Evolutionary conservation across 176 grass and related monocot genomes (phyloP).

Genomic region (Olyra latifolia): DNA sequence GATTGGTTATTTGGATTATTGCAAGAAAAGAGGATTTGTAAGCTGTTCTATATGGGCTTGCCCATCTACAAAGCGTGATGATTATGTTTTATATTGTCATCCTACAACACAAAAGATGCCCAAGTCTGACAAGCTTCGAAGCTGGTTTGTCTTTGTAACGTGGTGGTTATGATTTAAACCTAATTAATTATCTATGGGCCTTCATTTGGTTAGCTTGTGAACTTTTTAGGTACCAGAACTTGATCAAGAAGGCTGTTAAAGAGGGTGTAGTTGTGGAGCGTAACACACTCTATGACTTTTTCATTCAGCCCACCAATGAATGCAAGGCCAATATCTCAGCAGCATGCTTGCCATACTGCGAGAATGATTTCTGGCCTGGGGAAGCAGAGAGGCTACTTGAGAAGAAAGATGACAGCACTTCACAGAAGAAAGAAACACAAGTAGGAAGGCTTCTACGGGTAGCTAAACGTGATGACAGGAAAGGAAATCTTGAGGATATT

Average conservation of each 20-base stretch:
- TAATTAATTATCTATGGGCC: slow-evolving; percentile 23
- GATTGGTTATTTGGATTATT: slow-evolving; percentile 95
- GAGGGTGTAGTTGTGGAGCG: slow-evolving; percentile 78
- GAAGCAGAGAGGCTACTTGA: slow-evolving; percentile 80
- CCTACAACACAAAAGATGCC: slow-evolving; percentile 89
- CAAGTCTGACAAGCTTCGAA: slow-evolving; percentile 87
- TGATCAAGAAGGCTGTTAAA: slow-evolving; percentile 77
- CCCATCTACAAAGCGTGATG: slow-evolving; percentile 86
- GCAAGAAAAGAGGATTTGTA: slow-evolving; percentile 83
- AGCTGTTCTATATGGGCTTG: slow-evolving; percentile 98
- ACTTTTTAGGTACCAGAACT: slow-evolving; percentile 76
- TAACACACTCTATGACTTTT: slow-evolving; percentile 75
- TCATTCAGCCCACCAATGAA: slow-evolving; percentile 68
- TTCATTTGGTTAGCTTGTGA: slow-evolving; percentile 20
- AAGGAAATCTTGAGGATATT: slow-evolving; percentile 78
- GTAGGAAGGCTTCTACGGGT: slow-evolving; percentile 75
- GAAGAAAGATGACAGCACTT: slow-evolving; percentile 61
- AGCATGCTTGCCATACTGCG: slow-evolving; percentile 85
- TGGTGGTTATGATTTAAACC: not conserved
- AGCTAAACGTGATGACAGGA: slow-evolving; percentile 70
- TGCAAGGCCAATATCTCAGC: slow-evolving; percentile 76
- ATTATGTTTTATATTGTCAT: slow-evolving; percentile 98
- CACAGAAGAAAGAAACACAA: slow-evolving; percentile 69
- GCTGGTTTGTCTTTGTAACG: slow-evolving; percentile 51
- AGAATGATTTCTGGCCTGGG: slow-evolving; percentile 93